phyloP scores from a whole-genome alignment of 345 rosid species.

The Populus euphratica region DNA sequence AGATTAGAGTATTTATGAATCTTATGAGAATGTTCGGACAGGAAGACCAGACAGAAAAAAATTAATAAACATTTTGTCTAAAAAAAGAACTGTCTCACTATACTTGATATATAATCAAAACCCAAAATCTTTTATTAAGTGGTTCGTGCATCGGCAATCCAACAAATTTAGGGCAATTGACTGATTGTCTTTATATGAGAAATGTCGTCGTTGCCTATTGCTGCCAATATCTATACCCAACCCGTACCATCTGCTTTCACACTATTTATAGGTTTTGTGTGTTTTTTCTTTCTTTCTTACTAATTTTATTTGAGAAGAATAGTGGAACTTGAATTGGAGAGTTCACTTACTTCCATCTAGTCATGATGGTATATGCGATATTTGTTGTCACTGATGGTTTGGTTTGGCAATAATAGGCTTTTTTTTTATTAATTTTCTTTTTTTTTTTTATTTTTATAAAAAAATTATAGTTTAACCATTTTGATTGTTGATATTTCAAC shows the following conservation, averaged over 20 bases:
- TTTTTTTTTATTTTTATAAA: fast-evolving
- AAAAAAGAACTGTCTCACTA: not conserved
- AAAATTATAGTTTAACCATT: no score
- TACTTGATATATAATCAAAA: not conserved
- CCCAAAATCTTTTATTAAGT: not conserved
- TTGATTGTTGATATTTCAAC: no score
- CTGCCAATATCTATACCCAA: not conserved
- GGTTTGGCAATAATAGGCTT: fast-evolving
- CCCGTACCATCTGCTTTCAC: not conserved
- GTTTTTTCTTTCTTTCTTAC: not conserved
- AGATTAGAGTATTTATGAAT: no score
- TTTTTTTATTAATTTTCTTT: no score
- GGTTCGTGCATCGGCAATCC: not conserved
- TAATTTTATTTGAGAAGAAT: not conserved
- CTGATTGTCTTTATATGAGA: no score
- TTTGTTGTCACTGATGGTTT: no score
- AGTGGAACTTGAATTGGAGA: no score
- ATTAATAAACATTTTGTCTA: no score
- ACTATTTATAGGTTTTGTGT: not conserved
- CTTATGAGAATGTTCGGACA: no score
- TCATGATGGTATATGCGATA: fast-evolving
- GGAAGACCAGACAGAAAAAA: no score
- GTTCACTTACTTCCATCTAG: no score
- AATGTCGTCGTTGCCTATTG: not conserved
- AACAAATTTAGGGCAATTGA: not conserved